Percentiles rank a stretch among this genome's conserved stretches.
These are phyloP conservation scores for Eimeria tenella DNA, from an alignment of 169 alveolate species.

Conservation along the genomic window DNA sequence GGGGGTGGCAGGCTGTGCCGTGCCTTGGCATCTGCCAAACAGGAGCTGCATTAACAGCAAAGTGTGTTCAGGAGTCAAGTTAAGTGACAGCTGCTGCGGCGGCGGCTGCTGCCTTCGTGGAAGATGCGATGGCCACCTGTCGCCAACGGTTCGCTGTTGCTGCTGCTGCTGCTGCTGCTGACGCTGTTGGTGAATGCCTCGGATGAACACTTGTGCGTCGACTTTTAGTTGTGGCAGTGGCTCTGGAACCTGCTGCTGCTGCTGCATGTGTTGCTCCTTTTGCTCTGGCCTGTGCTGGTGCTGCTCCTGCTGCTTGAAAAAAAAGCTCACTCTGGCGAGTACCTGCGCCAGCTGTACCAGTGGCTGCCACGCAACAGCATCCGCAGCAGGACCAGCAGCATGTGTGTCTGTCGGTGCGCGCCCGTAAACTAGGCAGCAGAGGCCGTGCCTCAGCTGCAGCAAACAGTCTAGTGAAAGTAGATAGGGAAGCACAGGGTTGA, in stretches of 20 bases:
- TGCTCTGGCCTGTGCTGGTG: constrained; percentile 31
- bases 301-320: constrained; percentile 43
- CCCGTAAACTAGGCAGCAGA: constrained; percentile 48
- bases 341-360: constrained; percentile 60
- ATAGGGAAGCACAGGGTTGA: constrained; percentile 36
- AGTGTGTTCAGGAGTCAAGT: neutral
- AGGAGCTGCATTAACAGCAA: constrained; percentile 64
- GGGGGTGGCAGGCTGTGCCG: neutral
- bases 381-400: constrained; percentile 47
- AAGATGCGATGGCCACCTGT: neutral
- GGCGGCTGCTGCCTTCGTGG: constrained; percentile 1
- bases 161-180: constrained; percentile 65
- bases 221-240: neutral
- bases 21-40: constrained; percentile 31
- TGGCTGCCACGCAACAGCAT: constrained; percentile 18
- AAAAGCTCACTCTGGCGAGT: constrained; percentile 16
- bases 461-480: constrained; percentile 58
- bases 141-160: neutral
- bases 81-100: constrained; percentile 54
- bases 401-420: neutral
- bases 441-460: constrained; percentile 62
- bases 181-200: constrained; percentile 18
- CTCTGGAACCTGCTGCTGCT: neutral
- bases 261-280: neutral
- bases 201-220: constrained; percentile 17